Conservation (phyloP, 345 rosid species). For the Firmiana major region DNA sequence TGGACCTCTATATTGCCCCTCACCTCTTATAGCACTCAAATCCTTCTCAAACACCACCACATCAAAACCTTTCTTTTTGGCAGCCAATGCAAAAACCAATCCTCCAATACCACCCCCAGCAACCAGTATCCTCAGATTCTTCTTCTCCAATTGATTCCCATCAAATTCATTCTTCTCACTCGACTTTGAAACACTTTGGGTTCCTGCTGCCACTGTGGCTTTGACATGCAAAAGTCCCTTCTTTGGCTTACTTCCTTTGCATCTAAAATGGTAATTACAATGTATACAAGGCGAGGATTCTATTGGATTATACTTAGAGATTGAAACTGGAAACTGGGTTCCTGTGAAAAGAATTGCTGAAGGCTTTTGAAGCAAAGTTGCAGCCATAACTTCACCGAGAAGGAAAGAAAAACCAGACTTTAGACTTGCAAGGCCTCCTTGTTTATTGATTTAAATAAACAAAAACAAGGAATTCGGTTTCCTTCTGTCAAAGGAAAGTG, state of each 20-base stretch:
- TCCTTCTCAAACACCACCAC: conserved; percentile 89
- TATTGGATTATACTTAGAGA: conserved; percentile 23
- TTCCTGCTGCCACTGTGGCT: conserved; percentile 37
- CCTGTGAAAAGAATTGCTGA: conserved; percentile 47
- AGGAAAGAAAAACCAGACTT: background rate
- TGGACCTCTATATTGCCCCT: conserved; percentile 96
- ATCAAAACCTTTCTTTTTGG: conserved; percentile 80
- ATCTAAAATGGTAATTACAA: conserved; percentile 25
- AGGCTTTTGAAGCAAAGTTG: conserved; percentile 50
- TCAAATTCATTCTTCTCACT: background rate
- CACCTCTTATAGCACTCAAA: conserved; percentile 88
- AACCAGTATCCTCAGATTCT: conserved; percentile 60
- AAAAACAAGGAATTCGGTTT: background rate
- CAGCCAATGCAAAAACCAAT: conserved; percentile 78
- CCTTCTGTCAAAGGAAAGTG: background rate
- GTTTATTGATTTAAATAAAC: background rate
- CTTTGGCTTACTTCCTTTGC: conserved; percentile 17
- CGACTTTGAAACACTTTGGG: background rate
- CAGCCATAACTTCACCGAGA: conserved; percentile 42
- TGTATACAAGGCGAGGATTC: conserved; percentile 42
- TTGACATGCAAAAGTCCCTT: conserved; percentile 31
- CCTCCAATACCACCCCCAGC: conserved; percentile 97
- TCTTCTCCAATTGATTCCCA: conserved; percentile 18
- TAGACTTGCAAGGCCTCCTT: background rate
- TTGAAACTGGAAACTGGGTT: conserved; percentile 41